Evolutionary conservation across 2,329 filamentous ascomycete species (phyloP).

Genomic region (Talaromyces sp.): DNA sequence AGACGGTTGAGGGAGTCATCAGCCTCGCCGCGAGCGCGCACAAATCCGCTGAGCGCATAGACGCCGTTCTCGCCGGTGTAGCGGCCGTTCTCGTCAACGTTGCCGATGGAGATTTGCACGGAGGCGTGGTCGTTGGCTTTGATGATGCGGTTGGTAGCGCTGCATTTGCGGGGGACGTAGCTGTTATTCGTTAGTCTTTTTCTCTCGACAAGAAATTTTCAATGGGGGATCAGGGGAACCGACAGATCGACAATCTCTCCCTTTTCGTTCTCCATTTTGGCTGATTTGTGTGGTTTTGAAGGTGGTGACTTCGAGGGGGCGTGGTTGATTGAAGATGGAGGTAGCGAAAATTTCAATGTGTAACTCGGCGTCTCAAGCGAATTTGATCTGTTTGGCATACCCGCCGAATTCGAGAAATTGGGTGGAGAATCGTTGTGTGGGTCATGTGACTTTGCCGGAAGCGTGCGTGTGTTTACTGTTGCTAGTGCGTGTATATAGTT

Average conservation of each 20-base stretch:
- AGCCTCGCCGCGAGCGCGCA: constrained; percentile 95
- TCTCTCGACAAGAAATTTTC: not conserved
- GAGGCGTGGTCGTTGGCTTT: constrained; percentile 99
- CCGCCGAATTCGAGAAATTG: not conserved
- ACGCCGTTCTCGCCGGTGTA: constrained; percentile 96
- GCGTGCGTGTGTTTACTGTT: not conserved
- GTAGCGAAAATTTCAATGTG: constrained; percentile 6
- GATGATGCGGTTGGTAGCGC: constrained; percentile 99
- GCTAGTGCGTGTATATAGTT: not conserved
- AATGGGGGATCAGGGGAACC: constrained; percentile 36
- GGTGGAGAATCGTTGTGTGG: constrained; percentile 20
- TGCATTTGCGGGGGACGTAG: constrained; percentile 99
- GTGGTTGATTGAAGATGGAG: not conserved
- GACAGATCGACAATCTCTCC: constrained; percentile 99
- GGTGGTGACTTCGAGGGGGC: not conserved
- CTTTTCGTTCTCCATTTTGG: constrained; percentile 99
- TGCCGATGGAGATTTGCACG: constrained; percentile 94
- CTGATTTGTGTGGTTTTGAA: constrained; percentile 32
- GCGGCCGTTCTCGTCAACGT: constrained; percentile 98
- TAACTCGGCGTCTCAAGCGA: not conserved
- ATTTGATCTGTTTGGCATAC: not conserved
- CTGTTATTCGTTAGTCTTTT: constrained; percentile 44
- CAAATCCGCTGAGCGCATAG: constrained; percentile 96
- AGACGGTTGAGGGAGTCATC: constrained; percentile 96
- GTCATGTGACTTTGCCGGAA: constrained; percentile 32